Base-by-base conservation (phyloP, 2,329 filamentous ascomycete species). In the Calonectria multiphialidica region DNA sequence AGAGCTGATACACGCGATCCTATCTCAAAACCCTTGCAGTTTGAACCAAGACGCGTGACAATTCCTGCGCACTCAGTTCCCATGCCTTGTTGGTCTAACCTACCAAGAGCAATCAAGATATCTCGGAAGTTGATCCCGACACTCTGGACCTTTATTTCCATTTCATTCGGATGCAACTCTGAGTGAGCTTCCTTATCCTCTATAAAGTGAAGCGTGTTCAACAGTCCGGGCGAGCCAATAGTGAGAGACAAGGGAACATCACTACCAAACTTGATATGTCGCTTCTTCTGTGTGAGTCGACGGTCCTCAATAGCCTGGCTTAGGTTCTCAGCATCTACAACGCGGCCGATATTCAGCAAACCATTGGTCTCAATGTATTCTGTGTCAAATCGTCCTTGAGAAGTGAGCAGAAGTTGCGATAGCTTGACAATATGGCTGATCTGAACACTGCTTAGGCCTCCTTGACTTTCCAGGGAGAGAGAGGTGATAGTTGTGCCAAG, bases 101-200 rank as follows among this genome's bases (percentile, higher is more conserved):
- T 68, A 0, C 79, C 78, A 18, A 78, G 73, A 2, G 75, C 72
- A 2, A 76, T 70, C 47, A 81, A 44, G 28, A 80, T 68, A 16
- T 81, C 70, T 21, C 65, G 64, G 57, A 68, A 68, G 47, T 68
- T 68, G 65, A 72, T 16, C n/a, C 70, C 64, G n/a, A 33, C 64
- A 5, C 61, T 50, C 15, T 63, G 40, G 23, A 61, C 23, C 35
- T 72, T 45, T 7, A 75, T 28, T 30, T 62, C 50, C 7, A 72
- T 9, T 35, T 68, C 70, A 42, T 68, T 40, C 4, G 62, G 42
- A 5, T 33, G 35, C 30, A 71, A 9, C 1, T 40, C 33, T 9
- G 23, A 18, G 5, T 37, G 21, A 23, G 16, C n/a, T 2, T 59
- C 47, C 16, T 28, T 13, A 47, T 70, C 67, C 21, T 71, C 63